Evolutionary conservation across 2,329 filamentous ascomycete genomes (phyloP), one percentile per base, ranked within the genome.

Genomic region (Scorias spongiosa): DNA sequence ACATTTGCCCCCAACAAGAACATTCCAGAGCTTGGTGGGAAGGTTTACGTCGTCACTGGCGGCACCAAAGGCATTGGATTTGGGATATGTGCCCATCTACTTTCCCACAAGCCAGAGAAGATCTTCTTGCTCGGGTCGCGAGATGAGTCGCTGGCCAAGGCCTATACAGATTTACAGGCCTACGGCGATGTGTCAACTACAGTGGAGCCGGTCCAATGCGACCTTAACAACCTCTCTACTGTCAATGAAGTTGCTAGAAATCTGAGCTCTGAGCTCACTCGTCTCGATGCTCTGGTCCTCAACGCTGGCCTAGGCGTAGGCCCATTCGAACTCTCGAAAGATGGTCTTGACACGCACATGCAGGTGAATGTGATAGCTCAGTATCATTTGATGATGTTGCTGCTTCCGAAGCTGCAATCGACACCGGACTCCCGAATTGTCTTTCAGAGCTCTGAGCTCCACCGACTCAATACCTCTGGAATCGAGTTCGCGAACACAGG

Each of bases 281-380:
- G 59, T 17, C 61, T 73, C 11, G 68, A 73, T 46, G 68, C 58
- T 5, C 58, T 72, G 29, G 55, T 72, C 37, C 64, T 65, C 49
- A 72, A 73, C 44, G 68, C 70, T 10, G 70, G 68, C 2, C 55
- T 71, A 11, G 69, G 69, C 18, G 67, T 72, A 1, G 68, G 69
- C 2, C 57, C 59, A 20, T 74, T 71, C 51, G 64, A 63, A 30
- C 61, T 69, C 52, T 70, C 68, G 10, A 61, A 61, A 42, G 69
- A 77, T 44, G 67, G 70, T 20, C 57, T 75, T 42, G 69, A 72
- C 52, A 62, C 59, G 38, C 66, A 70, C 50, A 71, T 72, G 58
- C 66, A 71, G 52, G 62, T 71, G 48, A 72, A 73, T 48, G 59
- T 69, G 46, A 63, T 72, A 49, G 62, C 68, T 12, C 69, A 71